These are phyloP conservation scores for Cryphonectria naterciae DNA, from an alignment of 2,329 filamentous ascomycete genomes.

Conservation along the genomic window DNA sequence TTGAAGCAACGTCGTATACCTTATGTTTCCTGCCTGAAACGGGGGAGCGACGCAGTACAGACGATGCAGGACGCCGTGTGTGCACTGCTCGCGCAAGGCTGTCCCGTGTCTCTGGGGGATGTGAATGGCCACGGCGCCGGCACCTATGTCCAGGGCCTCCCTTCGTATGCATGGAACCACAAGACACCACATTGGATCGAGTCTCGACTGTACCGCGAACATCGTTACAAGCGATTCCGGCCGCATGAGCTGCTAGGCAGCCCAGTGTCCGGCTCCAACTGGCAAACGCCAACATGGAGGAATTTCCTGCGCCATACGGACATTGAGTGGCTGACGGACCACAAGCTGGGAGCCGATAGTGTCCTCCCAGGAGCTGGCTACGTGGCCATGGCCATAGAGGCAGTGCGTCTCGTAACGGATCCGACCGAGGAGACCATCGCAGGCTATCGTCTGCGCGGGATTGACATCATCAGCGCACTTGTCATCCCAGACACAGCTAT, in stretches of 20 bases:
- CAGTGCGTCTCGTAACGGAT: conserved; percentile 41
- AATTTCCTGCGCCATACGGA: conserved; percentile 25
- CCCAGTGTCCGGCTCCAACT: conserved; percentile 36
- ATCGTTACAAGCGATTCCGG: conserved; percentile 39
- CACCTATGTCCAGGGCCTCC: conserved; percentile 31
- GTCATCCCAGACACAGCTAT: background rate
- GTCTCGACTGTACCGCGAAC: conserved; percentile 32
- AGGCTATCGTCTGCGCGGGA: background rate
- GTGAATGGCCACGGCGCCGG: conserved; percentile 13
- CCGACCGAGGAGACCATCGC: conserved; percentile 27
- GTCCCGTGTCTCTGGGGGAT: background rate
- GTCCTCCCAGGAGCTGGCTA: conserved; percentile 33
- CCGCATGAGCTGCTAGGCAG: conserved; percentile 47
- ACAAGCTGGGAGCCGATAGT: conserved; percentile 29
- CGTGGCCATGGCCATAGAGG: conserved; percentile 32
- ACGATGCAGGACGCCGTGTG: background rate
- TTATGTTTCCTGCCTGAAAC: background rate
- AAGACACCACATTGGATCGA: conserved; percentile 20
- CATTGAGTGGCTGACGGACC: conserved; percentile 24
- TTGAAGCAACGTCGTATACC: conserved; percentile 16
- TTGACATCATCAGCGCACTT: conserved; percentile 1
- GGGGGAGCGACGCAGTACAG: background rate
- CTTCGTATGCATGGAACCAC: conserved; percentile 29
- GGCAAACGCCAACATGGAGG: conserved; percentile 40
- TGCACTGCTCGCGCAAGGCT: background rate